Evolutionary conservation across 331 rosid genomes (phyloP).

Genomic region (Acacia concinna): DNA sequence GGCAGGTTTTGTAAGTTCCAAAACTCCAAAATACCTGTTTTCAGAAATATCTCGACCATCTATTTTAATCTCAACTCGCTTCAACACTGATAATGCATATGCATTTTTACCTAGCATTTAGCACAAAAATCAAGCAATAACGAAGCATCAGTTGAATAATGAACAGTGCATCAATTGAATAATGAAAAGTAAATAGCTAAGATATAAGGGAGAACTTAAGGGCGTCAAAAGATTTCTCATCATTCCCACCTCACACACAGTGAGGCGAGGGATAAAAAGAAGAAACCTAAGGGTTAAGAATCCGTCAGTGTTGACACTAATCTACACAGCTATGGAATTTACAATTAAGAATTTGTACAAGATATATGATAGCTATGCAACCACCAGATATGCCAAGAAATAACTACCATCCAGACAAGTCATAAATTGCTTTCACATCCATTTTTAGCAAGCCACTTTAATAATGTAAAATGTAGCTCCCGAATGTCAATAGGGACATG

Average conservation of each 20-base stretch:
- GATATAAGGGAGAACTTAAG: constrained; percentile 11
- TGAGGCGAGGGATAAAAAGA: neutral
- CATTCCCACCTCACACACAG: neutral
- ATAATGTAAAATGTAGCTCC: neutral
- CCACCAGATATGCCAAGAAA: neutral
- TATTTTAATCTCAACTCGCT: constrained; percentile 88
- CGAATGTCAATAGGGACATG: constrained; percentile 1
- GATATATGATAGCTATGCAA: neutral
- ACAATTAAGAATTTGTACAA: neutral
- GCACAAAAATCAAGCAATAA: constrained; percentile 21
- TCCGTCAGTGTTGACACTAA: neutral
- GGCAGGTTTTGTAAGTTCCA: constrained; percentile 30
- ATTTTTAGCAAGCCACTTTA: neutral
- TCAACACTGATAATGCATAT: constrained; percentile 77
- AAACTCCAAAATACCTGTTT: constrained; percentile 55
- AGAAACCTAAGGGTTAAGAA: neutral
- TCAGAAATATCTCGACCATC: constrained; percentile 78
- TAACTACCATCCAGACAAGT: neutral
- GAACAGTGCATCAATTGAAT: constrained; percentile 24
- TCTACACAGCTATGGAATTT: neutral
- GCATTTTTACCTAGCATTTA: constrained; percentile 70
- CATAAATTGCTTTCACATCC: neutral
- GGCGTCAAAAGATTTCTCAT: neutral
- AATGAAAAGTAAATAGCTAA: constrained; percentile 9
- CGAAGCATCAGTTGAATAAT: constrained; percentile 21